A percentile compares a stretch with the other conserved stretches of the same genome.
phyloP scores from a whole-genome alignment of 2,329 filamentous ascomycete species.

The Periconia sp. region DNA sequence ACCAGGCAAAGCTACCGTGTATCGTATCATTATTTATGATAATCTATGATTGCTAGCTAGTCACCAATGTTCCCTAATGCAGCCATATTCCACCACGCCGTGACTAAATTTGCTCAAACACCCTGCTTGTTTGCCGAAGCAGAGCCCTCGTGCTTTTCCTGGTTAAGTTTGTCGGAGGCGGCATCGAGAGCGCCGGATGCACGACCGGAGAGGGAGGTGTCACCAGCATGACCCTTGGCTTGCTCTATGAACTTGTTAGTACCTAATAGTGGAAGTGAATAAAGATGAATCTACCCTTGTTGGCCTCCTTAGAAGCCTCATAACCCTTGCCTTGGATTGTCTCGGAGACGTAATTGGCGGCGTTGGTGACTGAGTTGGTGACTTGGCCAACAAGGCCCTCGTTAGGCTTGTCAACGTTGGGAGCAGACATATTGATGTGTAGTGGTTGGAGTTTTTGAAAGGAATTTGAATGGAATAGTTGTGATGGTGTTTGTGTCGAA shows the following conservation, averaged over 20 bases:
- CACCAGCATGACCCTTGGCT: constrained; percentile 64
- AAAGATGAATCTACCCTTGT: constrained; percentile 58
- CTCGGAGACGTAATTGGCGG: constrained; percentile 73
- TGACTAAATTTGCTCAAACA: too few relatives aligned
- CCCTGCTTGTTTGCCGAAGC: constrained; percentile 58
- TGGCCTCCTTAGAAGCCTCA: constrained; percentile 69
- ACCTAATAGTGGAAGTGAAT: background rate
- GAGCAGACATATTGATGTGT: constrained; percentile 49
- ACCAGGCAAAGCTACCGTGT: too few relatives aligned
- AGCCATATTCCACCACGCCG: too few relatives aligned
- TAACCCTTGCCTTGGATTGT: constrained; percentile 63
- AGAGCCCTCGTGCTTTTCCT: constrained; percentile 58
- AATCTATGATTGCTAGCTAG: too few relatives aligned
- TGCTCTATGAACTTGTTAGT: constrained; percentile 23
- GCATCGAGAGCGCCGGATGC: constrained; percentile 60
- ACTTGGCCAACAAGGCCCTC: constrained; percentile 52
- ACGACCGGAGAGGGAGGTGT: constrained; percentile 53
- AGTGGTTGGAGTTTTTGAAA: constrained; percentile 16
- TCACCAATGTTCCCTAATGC: too few relatives aligned
- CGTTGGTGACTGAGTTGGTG: constrained; percentile 57
- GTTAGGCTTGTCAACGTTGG: constrained; percentile 52
- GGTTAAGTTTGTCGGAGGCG: constrained; percentile 59
- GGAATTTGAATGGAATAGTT: constrained; percentile 12
- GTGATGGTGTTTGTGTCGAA: constrained; percentile 7
- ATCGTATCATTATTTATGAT: too few relatives aligned